These are phyloP conservation scores for Pascua sp. DNA, from an alignment of 1,284 basidiomycete genomes.

Conservation along the genomic window DNA sequence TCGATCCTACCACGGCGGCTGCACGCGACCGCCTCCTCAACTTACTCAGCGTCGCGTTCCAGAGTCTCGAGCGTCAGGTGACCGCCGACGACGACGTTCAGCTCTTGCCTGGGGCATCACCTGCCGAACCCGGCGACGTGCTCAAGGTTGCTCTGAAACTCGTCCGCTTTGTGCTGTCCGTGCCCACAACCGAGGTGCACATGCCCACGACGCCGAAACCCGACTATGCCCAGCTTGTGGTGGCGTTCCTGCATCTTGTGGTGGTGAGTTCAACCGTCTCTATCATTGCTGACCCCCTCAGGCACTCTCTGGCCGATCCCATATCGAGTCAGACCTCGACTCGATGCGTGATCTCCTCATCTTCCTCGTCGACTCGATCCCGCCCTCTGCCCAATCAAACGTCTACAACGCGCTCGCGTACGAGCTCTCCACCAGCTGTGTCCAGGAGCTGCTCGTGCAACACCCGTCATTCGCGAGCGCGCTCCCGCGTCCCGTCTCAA, in stretches of 20 bases:
- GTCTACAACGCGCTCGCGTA: slow-evolving; percentile 28
- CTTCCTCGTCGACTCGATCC: slow-evolving; percentile 17
- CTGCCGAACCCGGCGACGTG: slow-evolving; percentile 28
- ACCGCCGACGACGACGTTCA: slow-evolving; percentile 24
- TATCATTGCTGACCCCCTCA: slow-evolving; percentile 2
- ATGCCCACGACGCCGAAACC: slow-evolving; percentile 28
- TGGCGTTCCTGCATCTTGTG: slow-evolving; percentile 29
- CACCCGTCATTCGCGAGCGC: slow-evolving; percentile 21
- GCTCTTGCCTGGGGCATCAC: slow-evolving; percentile 24
- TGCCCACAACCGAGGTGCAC: slow-evolving; percentile 22
- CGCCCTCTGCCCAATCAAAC: slow-evolving; percentile 1
- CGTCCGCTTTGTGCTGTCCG: slow-evolving; percentile 32
- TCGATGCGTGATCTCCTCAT: slow-evolving; percentile 31
- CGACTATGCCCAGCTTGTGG: slow-evolving; percentile 35
- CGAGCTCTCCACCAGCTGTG: slow-evolving; percentile 22
- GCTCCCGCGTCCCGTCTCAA: slow-evolving; percentile 28
- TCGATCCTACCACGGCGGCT: slow-evolving; percentile 8
- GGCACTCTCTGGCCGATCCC: slow-evolving; percentile 12
- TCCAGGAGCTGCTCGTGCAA: slow-evolving; percentile 19
- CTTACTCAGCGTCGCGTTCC: slow-evolving; percentile 33
- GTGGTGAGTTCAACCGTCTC: slow-evolving; percentile 26
- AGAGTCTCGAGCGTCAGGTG: slow-evolving; percentile 37
- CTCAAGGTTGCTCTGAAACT: slow-evolving; percentile 30
- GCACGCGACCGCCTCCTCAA: slow-evolving; percentile 40
- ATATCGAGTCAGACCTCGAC: slow-evolving; percentile 12